Conservation (phyloP, 2,329 filamentous ascomycete genomes). For the Calonectria pauciramosa region DNA sequence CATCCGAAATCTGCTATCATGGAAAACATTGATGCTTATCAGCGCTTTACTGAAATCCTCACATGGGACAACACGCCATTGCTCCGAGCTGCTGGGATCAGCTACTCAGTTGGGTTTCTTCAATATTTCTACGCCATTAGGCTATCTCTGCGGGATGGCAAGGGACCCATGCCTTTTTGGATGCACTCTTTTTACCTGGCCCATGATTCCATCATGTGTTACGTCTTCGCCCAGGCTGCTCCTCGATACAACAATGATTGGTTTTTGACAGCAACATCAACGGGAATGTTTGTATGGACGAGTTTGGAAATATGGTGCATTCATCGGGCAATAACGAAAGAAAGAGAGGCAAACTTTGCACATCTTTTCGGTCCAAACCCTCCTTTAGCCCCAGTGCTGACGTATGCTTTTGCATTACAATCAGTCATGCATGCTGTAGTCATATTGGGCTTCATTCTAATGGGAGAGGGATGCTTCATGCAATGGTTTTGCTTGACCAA, state of each 20-base stretch:
- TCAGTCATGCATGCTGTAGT: slow-evolving; percentile 1
- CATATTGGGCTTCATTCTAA: background rate
- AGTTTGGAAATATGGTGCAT: slow-evolving; percentile 8
- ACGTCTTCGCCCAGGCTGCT: background rate
- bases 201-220: slow-evolving; percentile 7
- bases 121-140: slow-evolving; percentile 28
- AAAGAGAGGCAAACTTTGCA: background rate
- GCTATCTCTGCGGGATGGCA: slow-evolving; percentile 1
- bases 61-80: background rate
- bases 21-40: slow-evolving; percentile 2
- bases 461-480: slow-evolving; percentile 3
- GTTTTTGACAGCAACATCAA: slow-evolving; percentile 5
- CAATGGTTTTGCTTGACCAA: slow-evolving; percentile 15
- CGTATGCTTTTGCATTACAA: background rate
- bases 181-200: slow-evolving; percentile 18
- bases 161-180: slow-evolving; percentile 22
- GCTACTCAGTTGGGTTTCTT: background rate
- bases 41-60: background rate
- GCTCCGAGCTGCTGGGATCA: background rate
- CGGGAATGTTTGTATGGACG: slow-evolving; percentile 9
- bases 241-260: background rate
- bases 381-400: background rate
- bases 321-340: slow-evolving; percentile 6
- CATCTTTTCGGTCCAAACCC: slow-evolving; percentile 8
- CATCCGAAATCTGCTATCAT: background rate